Evolutionary conservation across 2,329 filamentous ascomycete species (phyloP).

Genomic region (Furcasterigmium sp.): DNA sequence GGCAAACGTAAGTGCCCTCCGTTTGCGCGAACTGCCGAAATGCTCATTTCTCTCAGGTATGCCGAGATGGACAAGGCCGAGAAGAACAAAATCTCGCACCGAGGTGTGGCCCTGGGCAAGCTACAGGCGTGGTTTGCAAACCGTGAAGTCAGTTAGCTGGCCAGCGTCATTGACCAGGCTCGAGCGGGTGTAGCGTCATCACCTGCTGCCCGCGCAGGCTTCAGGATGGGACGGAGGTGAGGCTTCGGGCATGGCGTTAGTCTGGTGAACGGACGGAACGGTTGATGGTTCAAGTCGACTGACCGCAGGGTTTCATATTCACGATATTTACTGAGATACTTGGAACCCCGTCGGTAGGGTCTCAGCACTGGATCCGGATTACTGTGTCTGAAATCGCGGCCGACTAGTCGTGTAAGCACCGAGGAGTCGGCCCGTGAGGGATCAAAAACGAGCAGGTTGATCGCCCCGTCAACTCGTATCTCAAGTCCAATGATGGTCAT

Average conservation of each 20-base stretch:
- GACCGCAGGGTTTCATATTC: constrained; percentile 68
- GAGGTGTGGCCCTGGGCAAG: constrained; percentile 80
- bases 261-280: too few species aligned
- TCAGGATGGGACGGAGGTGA: too few species aligned
- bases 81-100: constrained; percentile 93
- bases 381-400: constrained; percentile 35
- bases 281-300: neutral
- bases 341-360: constrained; percentile 65
- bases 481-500: constrained; percentile 87
- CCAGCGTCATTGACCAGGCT: too few species aligned
- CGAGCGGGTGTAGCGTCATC: neutral
- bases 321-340: constrained; percentile 63
- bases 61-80: constrained; percentile 88
- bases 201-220: too few species aligned
- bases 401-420: constrained; percentile 55
- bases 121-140: constrained; percentile 73
- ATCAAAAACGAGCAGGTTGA: constrained; percentile 80
- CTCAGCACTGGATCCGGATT: constrained; percentile 54
- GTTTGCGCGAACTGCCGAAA: too few species aligned
- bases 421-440: constrained; percentile 71
- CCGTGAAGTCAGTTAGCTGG: constrained; percentile 8
- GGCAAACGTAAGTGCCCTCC: constrained; percentile 60
- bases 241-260: too few species aligned
- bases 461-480: constrained; percentile 54
- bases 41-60: constrained; percentile 44